Conservation (phyloP, 1,284 basidiomycete genomes). For the Tilletia setariae region DNA sequence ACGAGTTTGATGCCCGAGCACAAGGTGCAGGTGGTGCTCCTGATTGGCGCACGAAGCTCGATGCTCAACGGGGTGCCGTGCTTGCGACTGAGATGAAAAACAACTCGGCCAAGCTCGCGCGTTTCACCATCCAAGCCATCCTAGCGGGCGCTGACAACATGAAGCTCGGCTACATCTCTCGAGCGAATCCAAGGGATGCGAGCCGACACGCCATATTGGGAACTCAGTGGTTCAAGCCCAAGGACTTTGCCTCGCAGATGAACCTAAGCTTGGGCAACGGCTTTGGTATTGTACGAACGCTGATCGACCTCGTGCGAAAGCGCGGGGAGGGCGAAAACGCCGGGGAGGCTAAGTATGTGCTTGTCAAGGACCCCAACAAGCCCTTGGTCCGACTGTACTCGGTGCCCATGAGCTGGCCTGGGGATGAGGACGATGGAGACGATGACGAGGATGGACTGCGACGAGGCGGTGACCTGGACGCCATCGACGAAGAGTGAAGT, state of each 20-base stretch:
- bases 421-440: slow-evolving; percentile 56
- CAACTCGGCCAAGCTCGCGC: slow-evolving; percentile 95
- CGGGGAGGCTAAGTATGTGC: slow-evolving; percentile 40
- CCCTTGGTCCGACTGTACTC: slow-evolving; percentile 89
- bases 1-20: slow-evolving; percentile 92
- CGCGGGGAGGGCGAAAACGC: slow-evolving; percentile 27
- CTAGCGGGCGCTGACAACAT: slow-evolving; percentile 92
- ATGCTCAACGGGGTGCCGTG: slow-evolving; percentile 93
- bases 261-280: slow-evolving; percentile 93
- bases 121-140: slow-evolving; percentile 94
- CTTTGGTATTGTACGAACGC: slow-evolving; percentile 82
- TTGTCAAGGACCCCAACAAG: slow-evolving; percentile 54
- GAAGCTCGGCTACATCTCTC: slow-evolving; percentile 96
- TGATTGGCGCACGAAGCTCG: slow-evolving; percentile 94
- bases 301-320: slow-evolving; percentile 47
- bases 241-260: slow-evolving; percentile 89
- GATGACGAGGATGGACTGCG: slow-evolving; percentile 60
- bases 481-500: background rate
- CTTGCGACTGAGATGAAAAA: slow-evolving; percentile 99
- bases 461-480: background rate
- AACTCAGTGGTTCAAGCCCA: slow-evolving; percentile 88
- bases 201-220: slow-evolving; percentile 93
- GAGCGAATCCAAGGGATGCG: slow-evolving; percentile 87
- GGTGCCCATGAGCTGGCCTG: slow-evolving; percentile 80
- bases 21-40: slow-evolving; percentile 87